phyloP scores from a whole-genome alignment of 2,329 filamentous ascomycete species.

The Thelonectria olida region DNA sequence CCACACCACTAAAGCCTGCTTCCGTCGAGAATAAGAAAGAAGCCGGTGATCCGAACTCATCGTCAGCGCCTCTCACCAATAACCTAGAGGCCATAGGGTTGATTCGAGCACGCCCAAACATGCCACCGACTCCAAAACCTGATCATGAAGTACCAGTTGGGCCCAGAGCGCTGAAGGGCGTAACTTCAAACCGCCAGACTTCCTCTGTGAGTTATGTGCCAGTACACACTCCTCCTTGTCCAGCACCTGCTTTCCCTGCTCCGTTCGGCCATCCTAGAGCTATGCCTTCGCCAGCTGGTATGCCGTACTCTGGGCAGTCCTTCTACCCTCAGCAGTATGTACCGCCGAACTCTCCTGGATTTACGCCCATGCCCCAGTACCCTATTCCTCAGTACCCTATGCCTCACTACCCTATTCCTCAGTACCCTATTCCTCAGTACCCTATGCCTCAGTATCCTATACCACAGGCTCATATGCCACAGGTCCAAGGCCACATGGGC shows the following conservation, averaged over 20 bases:
- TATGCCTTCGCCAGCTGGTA: background rate
- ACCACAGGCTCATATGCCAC: background rate
- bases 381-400: background rate
- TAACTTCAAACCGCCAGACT: no score
- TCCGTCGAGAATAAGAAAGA: background rate
- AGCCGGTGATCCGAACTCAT: background rate
- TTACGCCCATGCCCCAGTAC: background rate
- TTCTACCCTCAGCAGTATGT: background rate
- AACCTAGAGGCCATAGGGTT: background rate
- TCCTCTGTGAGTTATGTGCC: background rate
- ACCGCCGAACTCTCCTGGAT: background rate
- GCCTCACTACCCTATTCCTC: no score
- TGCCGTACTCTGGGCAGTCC: background rate
- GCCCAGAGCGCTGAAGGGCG: background rate
- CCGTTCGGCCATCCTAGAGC: background rate
- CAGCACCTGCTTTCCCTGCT: background rate
- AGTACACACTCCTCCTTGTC: background rate
- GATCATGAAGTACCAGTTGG: constrained; percentile 2
- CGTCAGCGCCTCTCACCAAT: background rate
- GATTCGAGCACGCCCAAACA: background rate
- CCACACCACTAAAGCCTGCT: background rate
- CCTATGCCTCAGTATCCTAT: background rate
- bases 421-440: background rate
- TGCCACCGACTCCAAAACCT: constrained; percentile 16
- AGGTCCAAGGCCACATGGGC: background rate